Conservation (phyloP, 805 yeast genomes). For the Aciculoconidium aculeatum region DNA sequence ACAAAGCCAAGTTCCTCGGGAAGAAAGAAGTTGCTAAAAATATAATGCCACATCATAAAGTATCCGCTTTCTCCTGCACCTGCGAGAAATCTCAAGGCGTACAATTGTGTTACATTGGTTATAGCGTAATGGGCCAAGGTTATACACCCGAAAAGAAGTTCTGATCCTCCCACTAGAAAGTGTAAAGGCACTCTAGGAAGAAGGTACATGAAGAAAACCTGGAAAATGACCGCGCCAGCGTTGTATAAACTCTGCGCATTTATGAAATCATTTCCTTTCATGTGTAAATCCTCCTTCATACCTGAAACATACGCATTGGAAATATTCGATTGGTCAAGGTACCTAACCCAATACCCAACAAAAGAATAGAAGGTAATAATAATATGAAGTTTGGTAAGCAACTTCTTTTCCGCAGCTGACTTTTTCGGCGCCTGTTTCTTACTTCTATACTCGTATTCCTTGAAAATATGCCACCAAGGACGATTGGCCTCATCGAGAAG, state of each 20-base stretch:
- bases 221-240: constrained; percentile 19
- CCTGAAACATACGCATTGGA: constrained; percentile 20
- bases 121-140: constrained; percentile 14
- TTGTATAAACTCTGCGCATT: constrained; percentile 16
- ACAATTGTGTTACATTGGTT: constrained; percentile 11
- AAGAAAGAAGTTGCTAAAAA: constrained; percentile 54
- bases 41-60: constrained; percentile 40
- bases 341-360: constrained; percentile 21
- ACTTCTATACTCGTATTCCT: constrained; percentile 23
- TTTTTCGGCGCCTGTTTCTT: constrained; percentile 6
- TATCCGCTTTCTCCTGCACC: constrained; percentile 11
- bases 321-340: constrained; percentile 18
- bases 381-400: constrained; percentile 33
- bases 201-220: constrained; percentile 18
- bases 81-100: constrained; percentile 15
- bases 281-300: constrained; percentile 13
- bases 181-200: constrained; percentile 16
- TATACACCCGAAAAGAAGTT: constrained; percentile 37
- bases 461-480: constrained; percentile 43
- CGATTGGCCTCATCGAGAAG: constrained; percentile 48
- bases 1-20: constrained; percentile 44
- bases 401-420: constrained; percentile 18
- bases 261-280: constrained; percentile 19
- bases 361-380: constrained; percentile 24
- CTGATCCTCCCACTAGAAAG: constrained; percentile 18